Base-by-base conservation (phyloP, 768 basidiomycete genomes). In the Leucocoprinus sp. region DNA sequence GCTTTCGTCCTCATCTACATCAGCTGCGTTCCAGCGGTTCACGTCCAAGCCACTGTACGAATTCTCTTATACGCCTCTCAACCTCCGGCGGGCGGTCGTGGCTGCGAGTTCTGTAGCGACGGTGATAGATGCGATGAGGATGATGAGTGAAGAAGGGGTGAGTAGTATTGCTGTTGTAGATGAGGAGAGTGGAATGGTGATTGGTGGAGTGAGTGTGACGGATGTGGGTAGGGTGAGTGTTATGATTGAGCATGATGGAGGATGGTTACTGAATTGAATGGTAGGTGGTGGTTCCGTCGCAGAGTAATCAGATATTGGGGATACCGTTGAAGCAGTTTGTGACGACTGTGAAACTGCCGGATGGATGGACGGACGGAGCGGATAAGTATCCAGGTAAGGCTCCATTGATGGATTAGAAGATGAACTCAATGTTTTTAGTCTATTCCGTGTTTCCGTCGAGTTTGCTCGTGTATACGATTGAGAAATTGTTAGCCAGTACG, bases 141-240 rank as follows among this genome's bases (percentile, higher is more conserved):
- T 84, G 22, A 89, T 91, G 87, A 87, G 84, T 54, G 84, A 87
- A 50, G 75, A 84, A 55, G 88, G 88, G 18, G 85, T 91, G 19
- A 88, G 86, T 57, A 88, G 83, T 54, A 70, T 89, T 36, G 88
- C 87, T 12, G 82, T 90, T 3, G 58, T 85, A 4, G 82, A 86
- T 37, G 80, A 82, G 38, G 78, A 77, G 23, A 68, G 60, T 2
- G 78, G 82, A 3, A 69, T 62, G 36, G 60, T 90, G 44, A 60
- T 85, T 44, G 85, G 87, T 49, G 83, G 84, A 2, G 79, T 89
- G 28, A 87, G 84, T 57, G 88, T 88, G 4, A 89, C 85, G 5
- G 88, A 91, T 57, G 69, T 91, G 28, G 85, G 85, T 43, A 82
- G 78, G 71, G 85, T 83, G 52, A 27, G 59, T 24, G 27, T 24